Conservation (phyloP, 2,329 filamentous ascomycete species). For the Rutstroemia sp. region DNA sequence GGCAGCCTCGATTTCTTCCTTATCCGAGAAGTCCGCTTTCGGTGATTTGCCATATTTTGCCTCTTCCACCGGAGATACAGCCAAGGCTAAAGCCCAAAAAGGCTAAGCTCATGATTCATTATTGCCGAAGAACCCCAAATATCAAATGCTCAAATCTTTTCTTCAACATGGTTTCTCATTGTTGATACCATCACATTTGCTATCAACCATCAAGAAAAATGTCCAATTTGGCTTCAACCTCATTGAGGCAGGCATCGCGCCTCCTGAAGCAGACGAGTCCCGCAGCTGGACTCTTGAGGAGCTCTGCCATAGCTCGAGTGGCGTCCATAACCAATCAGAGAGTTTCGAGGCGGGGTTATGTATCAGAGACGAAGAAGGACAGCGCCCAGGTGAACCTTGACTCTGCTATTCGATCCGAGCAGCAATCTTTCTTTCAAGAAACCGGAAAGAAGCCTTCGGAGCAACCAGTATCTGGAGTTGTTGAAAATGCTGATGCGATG, state of each 20-base stretch:
- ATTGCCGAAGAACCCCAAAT: constrained; percentile 5
- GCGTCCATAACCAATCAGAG: constrained; percentile 19
- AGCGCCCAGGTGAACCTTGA: constrained; percentile 76
- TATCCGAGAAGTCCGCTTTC: neutral
- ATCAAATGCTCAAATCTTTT: constrained; percentile 2
- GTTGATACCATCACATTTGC: neutral
- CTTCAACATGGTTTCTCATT: neutral
- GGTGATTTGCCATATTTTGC: neutral
- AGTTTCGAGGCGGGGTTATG: constrained; percentile 56
- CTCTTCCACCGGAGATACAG: neutral
- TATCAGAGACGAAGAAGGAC: constrained; percentile 73
- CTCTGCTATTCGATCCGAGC: constrained; percentile 77
- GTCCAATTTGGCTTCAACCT: constrained; percentile 15
- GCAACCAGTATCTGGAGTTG: constrained; percentile 22
- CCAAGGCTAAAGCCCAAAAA: neutral
- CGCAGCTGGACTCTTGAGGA: constrained; percentile 22
- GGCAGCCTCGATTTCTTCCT: neutral
- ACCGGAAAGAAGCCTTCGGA: constrained; percentile 27
- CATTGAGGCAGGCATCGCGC: constrained; percentile 29
- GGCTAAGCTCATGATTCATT: neutral
- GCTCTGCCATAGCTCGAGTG: constrained; percentile 15
- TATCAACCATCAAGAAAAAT: neutral
- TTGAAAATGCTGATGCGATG: constrained; percentile 43
- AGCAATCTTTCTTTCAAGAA: constrained; percentile 65
- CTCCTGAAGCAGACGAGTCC: constrained; percentile 24